A percentile compares a stretch with the other conserved stretches of the same genome.
These are phyloP conservation scores for Cutaneotrichosporon sp. DNA, from an alignment of 1,284 basidiomycete species.

Conservation along the genomic window DNA sequence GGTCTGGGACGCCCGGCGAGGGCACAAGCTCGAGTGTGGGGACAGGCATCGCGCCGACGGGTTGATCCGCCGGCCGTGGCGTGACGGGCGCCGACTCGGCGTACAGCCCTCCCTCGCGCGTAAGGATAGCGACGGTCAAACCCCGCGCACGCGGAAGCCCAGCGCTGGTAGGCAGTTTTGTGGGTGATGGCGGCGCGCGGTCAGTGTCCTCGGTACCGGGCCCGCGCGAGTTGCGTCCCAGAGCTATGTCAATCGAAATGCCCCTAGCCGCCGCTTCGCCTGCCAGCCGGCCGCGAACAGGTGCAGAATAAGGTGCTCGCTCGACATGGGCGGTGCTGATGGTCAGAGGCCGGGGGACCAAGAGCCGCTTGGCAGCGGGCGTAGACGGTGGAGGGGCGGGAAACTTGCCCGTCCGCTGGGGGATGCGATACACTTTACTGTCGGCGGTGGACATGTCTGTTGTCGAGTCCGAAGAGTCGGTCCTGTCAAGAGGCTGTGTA, in stretches of 20 bases:
- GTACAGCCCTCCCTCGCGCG: constrained; percentile 25
- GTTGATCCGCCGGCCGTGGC: constrained; percentile 6
- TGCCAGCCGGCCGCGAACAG: constrained; percentile 17
- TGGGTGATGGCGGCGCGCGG: constrained; percentile 5
- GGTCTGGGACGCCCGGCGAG: constrained; percentile 20
- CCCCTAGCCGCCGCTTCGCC: constrained; percentile 24
- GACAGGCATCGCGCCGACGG: neutral
- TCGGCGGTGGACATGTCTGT: too few relatives aligned
- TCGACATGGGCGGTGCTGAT: neutral
- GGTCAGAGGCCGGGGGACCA: neutral
- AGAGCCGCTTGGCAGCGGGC: neutral
- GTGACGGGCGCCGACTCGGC: constrained; percentile 31
- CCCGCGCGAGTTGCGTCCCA: constrained; percentile 4
- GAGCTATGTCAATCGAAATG: constrained; percentile 25
- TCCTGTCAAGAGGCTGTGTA: too few relatives aligned
- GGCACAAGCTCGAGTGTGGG: constrained; percentile 17
- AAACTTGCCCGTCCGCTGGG: constrained; percentile 8
- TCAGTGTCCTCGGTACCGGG: neutral
- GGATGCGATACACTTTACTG: constrained; percentile 16
- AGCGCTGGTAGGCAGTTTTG: neutral
- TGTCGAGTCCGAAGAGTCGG: too few relatives aligned
- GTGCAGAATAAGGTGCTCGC: constrained; percentile 3
- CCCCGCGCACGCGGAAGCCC: constrained; percentile 22
- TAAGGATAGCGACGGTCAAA: constrained; percentile 37
- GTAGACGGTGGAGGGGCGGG: constrained; percentile 7